Conservation (phyloP, 495 filamentous ascomycete species). For the Penicillium goetzii region DNA sequence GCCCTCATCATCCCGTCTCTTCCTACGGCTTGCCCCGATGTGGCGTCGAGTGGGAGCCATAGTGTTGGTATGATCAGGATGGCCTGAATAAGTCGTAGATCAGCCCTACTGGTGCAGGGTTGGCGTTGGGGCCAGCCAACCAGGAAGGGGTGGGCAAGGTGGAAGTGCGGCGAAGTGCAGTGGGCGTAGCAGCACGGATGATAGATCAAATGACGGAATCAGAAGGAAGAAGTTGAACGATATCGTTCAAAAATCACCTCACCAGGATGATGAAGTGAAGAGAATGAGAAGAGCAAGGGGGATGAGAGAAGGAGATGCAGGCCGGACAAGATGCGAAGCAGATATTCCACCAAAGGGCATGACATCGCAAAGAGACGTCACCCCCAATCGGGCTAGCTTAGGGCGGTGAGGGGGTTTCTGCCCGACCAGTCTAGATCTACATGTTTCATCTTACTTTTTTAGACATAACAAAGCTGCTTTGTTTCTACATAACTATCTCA, state of each 20-base stretch:
- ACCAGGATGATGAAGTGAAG: slow-evolving; percentile 13
- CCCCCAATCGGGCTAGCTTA: slow-evolving; percentile 35
- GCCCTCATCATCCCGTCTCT: slow-evolving; percentile 76
- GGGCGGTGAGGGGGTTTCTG: slow-evolving; percentile 31
- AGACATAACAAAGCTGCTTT: slow-evolving; percentile 1
- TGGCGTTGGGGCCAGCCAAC: slow-evolving; percentile 12
- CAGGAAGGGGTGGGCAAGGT: slow-evolving; percentile 18
- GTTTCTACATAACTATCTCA: background rate
- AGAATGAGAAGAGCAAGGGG: slow-evolving; percentile 32
- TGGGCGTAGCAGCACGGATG: slow-evolving; percentile 2
- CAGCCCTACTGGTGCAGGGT: slow-evolving; percentile 8
- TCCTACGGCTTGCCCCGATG: slow-evolving; percentile 73
- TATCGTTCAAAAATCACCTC: slow-evolving; percentile 1
- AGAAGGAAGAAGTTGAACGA: slow-evolving; percentile 6
- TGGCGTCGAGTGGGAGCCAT: slow-evolving; percentile 72
- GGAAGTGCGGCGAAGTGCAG: slow-evolving; percentile 13
- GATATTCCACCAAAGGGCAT: slow-evolving; percentile 30
- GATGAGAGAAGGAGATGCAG: slow-evolving; percentile 27
- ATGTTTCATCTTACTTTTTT: background rate
- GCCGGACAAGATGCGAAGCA: slow-evolving; percentile 26
- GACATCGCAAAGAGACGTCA: slow-evolving; percentile 40
- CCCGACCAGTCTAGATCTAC: slow-evolving; percentile 15
- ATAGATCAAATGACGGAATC: slow-evolving; percentile 6
- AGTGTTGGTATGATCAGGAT: slow-evolving; percentile 7
- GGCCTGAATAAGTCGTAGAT: slow-evolving; percentile 2